phyloP scores from a whole-genome alignment of 129 eudicot genomes.

The Flaveria trinervia region DNA sequence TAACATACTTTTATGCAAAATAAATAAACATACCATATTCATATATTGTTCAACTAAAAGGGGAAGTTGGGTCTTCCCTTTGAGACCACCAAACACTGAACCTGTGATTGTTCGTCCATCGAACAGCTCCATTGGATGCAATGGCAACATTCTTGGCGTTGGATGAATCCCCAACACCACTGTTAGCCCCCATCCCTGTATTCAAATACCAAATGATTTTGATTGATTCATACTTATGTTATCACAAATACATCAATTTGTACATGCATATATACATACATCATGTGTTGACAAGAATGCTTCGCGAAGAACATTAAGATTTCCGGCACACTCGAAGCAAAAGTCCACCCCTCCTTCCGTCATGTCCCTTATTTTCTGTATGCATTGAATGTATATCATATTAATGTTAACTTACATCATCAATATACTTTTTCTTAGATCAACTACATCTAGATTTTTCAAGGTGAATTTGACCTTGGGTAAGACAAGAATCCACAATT shows the following conservation, averaged over 20 bases:
- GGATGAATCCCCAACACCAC: constrained; percentile 57
- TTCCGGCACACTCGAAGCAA: constrained; percentile 77
- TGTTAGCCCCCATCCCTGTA: constrained; percentile 73
- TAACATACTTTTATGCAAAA: not conserved
- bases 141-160: constrained; percentile 62
- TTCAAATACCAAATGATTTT: not conserved
- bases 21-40: constrained; percentile 40
- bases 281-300: constrained; percentile 76
- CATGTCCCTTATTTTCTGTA: constrained; percentile 60
- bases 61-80: constrained; percentile 70
- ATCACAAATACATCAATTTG: not conserved
- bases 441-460: no score
- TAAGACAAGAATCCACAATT: no score
- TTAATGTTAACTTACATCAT: not conserved
- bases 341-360: constrained; percentile 63
- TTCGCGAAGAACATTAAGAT: constrained; percentile 66
- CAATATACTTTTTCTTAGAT: not conserved
- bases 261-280: constrained; percentile 30
- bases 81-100: constrained; percentile 68
- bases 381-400: not conserved
- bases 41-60: constrained; percentile 51
- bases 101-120: constrained; percentile 64
- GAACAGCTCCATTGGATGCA: constrained; percentile 84
- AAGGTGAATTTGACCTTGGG: no score
- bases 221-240: not conserved